A percentile compares a stretch with the other conserved stretches of the same genome.
Evolutionary conservation across 108 stramenopile genomes (phyloP).

Genomic region (Skeletonema costatum): DNA sequence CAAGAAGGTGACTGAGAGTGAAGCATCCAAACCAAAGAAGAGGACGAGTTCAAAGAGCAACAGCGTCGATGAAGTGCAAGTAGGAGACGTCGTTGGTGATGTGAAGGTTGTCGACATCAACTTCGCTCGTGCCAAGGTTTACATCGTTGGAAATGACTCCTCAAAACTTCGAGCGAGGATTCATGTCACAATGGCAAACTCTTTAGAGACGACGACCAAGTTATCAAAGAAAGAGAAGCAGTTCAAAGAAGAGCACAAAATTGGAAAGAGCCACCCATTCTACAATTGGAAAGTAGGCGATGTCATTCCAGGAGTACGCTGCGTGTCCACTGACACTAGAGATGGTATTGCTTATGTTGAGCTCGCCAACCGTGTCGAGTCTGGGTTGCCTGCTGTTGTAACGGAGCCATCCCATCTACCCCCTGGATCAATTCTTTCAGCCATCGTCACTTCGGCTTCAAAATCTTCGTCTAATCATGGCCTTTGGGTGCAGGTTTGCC

Average conservation of each 20-base stretch:
- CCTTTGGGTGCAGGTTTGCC: constrained; percentile 66
- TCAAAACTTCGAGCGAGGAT: constrained; percentile 53
- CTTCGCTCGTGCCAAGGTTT: constrained; percentile 58
- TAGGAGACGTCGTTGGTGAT: constrained; percentile 62
- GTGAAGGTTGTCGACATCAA: constrained; percentile 58
- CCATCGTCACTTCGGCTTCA: constrained; percentile 54
- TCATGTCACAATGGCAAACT: constrained; percentile 74
- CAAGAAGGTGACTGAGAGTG: constrained; percentile 41
- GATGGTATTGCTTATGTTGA: constrained; percentile 62
- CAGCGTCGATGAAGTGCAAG: constrained; percentile 34
- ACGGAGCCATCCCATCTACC: constrained; percentile 50
- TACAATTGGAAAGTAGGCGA: constrained; percentile 61
- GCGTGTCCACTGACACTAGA: constrained; percentile 51
- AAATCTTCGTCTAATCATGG: constrained; percentile 55
- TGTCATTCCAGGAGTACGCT: constrained; percentile 51
- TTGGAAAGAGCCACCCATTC: constrained; percentile 77
- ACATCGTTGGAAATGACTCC: constrained; percentile 37
- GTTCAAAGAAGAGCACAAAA: constrained; percentile 43
- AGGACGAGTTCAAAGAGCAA: constrained; percentile 9
- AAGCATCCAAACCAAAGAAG: constrained; percentile 33
- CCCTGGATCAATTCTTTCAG: constrained; percentile 58
- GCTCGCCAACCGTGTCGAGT: constrained; percentile 41
- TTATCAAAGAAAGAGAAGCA: constrained; percentile 48
- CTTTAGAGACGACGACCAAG: constrained; percentile 23
- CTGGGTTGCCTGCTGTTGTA: constrained; percentile 42